Evolutionary conservation across 768 basidiomycete genomes (phyloP), one percentile per base, ranked within the genome.

Genomic region (Suillus discolor): DNA sequence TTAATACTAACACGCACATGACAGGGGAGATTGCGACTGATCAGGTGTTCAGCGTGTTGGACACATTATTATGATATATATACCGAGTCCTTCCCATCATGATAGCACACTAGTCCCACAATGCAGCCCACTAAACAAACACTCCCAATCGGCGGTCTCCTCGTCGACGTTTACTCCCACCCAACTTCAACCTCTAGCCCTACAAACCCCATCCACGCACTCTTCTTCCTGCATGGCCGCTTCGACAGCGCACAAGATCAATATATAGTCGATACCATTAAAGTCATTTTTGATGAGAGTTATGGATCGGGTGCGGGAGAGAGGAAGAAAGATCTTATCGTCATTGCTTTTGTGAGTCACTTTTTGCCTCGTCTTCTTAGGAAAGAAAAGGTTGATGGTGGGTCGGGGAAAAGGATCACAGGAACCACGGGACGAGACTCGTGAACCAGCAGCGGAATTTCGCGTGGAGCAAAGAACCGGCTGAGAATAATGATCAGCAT

Each of bases 161-260:
- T 44, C 23, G 57, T 73, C 51, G 72, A 77, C 18, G 57, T 74
- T 57, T 63, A 76, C 66, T 70, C 55, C 18, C 76, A 77, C 41
- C 65, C 65, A 6, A 49, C 47, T 9, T 23, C n/a, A 8, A 49
- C 2, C n/a, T 12, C 47, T 12, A 62, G 64, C 38, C 36, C 51
- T 28, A 44, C 53, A 25, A 28, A 66, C 25, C 75, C 75, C 8
- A 66, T 76, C 12, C 59, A 77, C 39, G 73, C 69, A 11, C 25
- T 76, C n/a, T 76, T 76, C 49, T 44, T 77, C 12, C 66, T 76
- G n/a, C 76, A 76, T 13, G 74, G 76, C 20, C 76, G 75, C 11
- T 68, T 62, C 0, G 0, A 0, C 6, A 70, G 71, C 39, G 23
- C 69, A 11, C 41, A 53, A 6, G 7, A 25, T 4, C 11, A 15